Evolutionary conservation across 805 yeast genomes (phyloP).

Genomic region (Clavispora carvajalis): DNA sequence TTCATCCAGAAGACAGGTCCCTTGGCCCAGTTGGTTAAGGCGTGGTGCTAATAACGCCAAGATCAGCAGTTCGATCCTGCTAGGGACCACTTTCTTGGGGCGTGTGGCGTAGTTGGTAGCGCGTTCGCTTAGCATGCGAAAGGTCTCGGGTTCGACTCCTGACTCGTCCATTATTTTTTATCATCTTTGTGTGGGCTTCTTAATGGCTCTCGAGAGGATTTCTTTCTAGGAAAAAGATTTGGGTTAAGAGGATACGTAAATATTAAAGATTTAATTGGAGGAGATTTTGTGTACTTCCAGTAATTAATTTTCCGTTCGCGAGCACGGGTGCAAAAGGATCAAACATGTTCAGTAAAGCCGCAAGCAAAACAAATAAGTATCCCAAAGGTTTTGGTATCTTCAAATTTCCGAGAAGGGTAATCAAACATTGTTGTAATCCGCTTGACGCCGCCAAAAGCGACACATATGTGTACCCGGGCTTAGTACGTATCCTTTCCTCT

Average conservation of each 20-base stretch:
- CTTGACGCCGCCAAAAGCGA: not conserved
- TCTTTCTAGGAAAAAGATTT: too few species aligned
- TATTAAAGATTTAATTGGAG: too few species aligned
- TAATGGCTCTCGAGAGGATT: too few species aligned
- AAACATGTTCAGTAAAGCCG: not conserved
- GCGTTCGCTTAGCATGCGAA: constrained; percentile 41
- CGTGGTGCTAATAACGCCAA: constrained; percentile 52
- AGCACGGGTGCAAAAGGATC: not conserved
- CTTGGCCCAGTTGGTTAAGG: constrained; percentile 53
- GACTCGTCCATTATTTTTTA: constrained; percentile 55
- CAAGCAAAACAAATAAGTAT: not conserved
- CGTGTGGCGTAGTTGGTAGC: constrained; percentile 21
- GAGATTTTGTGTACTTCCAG: not conserved
- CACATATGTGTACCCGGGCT: constrained; percentile 1
- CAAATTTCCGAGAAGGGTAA: not conserved
- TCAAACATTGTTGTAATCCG: not conserved
- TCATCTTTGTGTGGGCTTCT: too few species aligned
- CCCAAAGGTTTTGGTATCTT: not conserved
- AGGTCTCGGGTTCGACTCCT: constrained; percentile 77
- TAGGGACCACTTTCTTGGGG: constrained; percentile 55
- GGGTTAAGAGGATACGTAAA: too few species aligned
- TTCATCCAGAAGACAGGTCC: constrained; percentile 24
- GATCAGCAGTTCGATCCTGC: constrained; percentile 89
- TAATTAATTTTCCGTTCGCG: constrained; percentile 1
- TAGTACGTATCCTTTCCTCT: not conserved